phyloP scores from a whole-genome alignment of 352 stramenopile species.

The Phytophthora hybrid region DNA sequence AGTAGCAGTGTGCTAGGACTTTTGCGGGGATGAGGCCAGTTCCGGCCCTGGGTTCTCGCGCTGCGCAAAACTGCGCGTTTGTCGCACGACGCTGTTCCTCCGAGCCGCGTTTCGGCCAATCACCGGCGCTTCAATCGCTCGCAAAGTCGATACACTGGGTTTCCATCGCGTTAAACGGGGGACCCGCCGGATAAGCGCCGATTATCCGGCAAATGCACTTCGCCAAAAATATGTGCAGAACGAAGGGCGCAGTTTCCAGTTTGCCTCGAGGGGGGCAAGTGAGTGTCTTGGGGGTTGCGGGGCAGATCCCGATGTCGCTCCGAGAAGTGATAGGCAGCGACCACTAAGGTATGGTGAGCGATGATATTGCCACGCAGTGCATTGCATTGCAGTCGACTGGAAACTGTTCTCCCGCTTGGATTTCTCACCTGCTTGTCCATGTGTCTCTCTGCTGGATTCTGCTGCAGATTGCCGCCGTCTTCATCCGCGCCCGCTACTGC shows the following conservation, averaged over 20 bases:
- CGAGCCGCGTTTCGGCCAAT: slow-evolving; percentile 15
- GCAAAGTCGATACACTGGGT: slow-evolving; percentile 23
- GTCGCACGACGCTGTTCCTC: slow-evolving; percentile 27
- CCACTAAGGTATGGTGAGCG: slow-evolving; percentile 3
- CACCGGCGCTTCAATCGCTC: neutral
- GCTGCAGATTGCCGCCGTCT: neutral
- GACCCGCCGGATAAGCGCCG: slow-evolving; percentile 26
- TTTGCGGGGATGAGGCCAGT: slow-evolving; percentile 27
- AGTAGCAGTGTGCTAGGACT: neutral
- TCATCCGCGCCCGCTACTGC: slow-evolving; percentile 1
- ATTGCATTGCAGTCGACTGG: neutral
- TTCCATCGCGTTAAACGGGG: slow-evolving; percentile 28
- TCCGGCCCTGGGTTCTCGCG: slow-evolving; percentile 16
- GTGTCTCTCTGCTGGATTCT: slow-evolving; percentile 3
- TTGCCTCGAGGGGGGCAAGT: slow-evolving; percentile 31
- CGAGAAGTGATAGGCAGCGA: neutral
- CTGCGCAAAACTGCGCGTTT: slow-evolving; percentile 15
- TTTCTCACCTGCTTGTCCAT: slow-evolving; percentile 13
- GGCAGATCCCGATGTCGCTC: neutral
- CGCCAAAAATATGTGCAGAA: slow-evolving; percentile 54
- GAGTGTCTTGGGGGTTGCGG: neutral
- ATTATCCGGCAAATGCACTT: slow-evolving; percentile 33
- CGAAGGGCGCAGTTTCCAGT: slow-evolving; percentile 42
- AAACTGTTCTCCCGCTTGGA: neutral
- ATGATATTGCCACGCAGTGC: neutral